Evolutionary conservation across 2,329 filamentous ascomycete species (phyloP), one percentile per base, ranked within the genome.

Genomic region (Nemania sp.): DNA sequence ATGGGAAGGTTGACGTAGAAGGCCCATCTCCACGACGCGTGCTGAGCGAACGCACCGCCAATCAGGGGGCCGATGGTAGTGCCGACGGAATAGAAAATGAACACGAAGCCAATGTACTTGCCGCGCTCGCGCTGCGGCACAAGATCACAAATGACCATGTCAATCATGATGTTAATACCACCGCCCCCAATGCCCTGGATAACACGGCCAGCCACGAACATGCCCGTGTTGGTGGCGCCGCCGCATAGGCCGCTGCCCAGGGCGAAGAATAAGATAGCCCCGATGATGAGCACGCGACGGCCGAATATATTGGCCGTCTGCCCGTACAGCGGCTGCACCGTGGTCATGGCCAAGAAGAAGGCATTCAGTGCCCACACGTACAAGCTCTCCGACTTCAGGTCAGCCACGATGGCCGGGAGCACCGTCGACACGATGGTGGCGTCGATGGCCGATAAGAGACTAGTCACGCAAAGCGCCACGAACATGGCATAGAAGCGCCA

Each of bases 191-290:
- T 39, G 5, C 74, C 73, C 23, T 70, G 66, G 17, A 76, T 63
- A 30, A 70, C 72, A 12, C 73, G 67, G 5, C 73, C 73, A n/a
- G 73, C 39, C 23, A 76, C 74, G 31, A 75, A 69, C 3, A 66
- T 68, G 5, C 66, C 59, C 1, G 70, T 71, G 50, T 49, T 71
- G 11, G 70, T 69, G 6, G 73, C 73, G 0, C 69, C 67, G 3
- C 72, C 73, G 54, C 70, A 75, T 28, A 75, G 59, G 26, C 67
- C 68, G 4, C 68, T 73, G 2, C 73, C 72, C 24, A 70, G 54
- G 58, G 71, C 69, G 56, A 72, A 73, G n/a, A 73, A 60, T 9
- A 65, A 31, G 37, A 72, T 61, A 24, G 64, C 57, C 9, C 33
- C 7, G 3, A 45, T 5, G 12, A 31, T 45, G 2, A 30, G 8